These are phyloP conservation scores for Mycena indigotica DNA, from an alignment of 768 basidiomycete species.

Conservation along the genomic window DNA sequence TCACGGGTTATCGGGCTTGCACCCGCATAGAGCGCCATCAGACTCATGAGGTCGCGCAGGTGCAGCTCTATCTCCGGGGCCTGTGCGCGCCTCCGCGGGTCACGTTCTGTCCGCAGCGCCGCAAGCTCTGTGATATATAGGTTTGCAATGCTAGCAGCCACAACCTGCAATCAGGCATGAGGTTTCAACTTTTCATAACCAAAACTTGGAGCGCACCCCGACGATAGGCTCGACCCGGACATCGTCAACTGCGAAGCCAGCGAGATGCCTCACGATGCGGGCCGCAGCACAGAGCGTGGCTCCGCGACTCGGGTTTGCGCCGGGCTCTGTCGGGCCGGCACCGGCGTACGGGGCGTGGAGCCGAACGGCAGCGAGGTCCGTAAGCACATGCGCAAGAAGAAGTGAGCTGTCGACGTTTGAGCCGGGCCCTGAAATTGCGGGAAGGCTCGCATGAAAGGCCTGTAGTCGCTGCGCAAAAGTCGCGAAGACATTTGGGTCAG, in stretches of 20 bases:
- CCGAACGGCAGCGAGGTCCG: conserved; percentile 28
- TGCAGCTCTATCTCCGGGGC: background rate
- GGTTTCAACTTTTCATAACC: background rate
- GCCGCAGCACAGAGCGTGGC: background rate
- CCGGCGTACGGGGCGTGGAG: conserved; percentile 16
- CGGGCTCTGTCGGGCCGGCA: background rate
- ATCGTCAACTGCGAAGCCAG: background rate
- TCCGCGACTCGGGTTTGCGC: background rate
- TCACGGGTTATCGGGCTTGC: background rate
- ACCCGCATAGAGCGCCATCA: background rate
- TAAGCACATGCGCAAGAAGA: conserved; percentile 27
- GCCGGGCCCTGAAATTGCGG: background rate
- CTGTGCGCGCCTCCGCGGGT: background rate
- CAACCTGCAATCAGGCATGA: background rate
- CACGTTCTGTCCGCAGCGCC: background rate
- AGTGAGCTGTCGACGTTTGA: conserved; percentile 11
- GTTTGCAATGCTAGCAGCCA: background rate
- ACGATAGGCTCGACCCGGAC: background rate
- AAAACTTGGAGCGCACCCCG: background rate
- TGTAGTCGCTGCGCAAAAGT: background rate
- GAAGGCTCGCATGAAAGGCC: background rate
- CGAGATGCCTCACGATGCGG: background rate
- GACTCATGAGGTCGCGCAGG: background rate
- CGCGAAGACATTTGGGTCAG: background rate
- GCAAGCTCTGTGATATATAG: background rate